phyloP scores from a whole-genome alignment of 306 rosid species.

The Potentilla sterilis region DNA sequence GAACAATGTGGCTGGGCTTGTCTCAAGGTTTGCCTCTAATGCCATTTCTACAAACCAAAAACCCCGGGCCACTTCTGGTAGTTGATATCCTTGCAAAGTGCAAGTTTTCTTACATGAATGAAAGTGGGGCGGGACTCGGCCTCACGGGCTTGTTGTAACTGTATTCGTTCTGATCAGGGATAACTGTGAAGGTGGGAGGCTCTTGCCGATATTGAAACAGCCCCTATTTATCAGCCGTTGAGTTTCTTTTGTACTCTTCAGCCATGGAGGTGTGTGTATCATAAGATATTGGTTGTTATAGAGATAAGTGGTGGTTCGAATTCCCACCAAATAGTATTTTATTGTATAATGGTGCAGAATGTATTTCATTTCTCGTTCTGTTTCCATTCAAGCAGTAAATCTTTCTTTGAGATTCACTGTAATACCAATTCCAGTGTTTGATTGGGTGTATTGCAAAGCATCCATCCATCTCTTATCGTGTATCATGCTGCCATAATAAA shows the following conservation, averaged over 20 bases:
- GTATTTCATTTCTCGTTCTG: constrained; percentile 8
- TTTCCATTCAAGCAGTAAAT: constrained; percentile 6
- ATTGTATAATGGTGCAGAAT: constrained; percentile 30
- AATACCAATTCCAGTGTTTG: not conserved
- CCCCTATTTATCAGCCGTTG: constrained; percentile 26
- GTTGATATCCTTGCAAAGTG: constrained; percentile 27
- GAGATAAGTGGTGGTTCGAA: constrained; percentile 28
- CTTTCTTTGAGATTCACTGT: not conserved
- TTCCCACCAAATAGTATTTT: constrained; percentile 26
- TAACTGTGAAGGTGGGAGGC: constrained; percentile 14
- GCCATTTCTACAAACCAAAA: constrained; percentile 34
- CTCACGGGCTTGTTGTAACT: constrained; percentile 6
- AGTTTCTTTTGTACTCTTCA: constrained; percentile 19
- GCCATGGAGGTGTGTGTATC: constrained; percentile 41
- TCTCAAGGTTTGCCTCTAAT: constrained; percentile 41
- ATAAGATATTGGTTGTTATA: constrained; percentile 37
- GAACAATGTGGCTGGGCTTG: constrained; percentile 48
- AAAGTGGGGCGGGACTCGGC: constrained; percentile 14
- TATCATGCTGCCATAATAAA: not conserved
- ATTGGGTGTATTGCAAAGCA: not conserved
- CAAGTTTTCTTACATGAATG: constrained; percentile 17
- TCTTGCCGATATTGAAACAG: constrained; percentile 25
- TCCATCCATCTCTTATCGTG: not conserved
- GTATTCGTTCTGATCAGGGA: constrained; percentile 1
- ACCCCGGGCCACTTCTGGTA: constrained; percentile 29